Evolutionary conservation across 1,284 basidiomycete genomes (phyloP).

Genomic region (Ustanciosporium gigantosporum): DNA sequence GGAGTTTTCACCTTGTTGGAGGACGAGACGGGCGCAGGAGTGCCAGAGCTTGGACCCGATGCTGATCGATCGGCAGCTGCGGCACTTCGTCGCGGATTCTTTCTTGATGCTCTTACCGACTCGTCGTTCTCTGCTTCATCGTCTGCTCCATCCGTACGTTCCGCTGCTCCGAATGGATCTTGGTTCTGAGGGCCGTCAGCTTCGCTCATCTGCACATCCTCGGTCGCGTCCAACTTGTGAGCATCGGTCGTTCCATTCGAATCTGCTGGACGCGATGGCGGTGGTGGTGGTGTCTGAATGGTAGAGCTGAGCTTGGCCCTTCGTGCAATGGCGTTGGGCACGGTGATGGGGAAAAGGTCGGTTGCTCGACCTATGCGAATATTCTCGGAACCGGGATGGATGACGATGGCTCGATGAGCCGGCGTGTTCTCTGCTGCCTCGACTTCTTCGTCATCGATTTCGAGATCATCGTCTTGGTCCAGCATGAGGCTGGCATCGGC

Average conservation of each 20-base stretch:
- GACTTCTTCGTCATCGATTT: conserved; percentile 23
- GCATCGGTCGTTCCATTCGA: neutral
- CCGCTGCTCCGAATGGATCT: neutral
- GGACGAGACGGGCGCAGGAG: neutral
- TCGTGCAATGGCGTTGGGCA: conserved; percentile 78
- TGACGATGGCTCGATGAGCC: conserved; percentile 68
- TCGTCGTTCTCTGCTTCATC: conserved; percentile 7
- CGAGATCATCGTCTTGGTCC: conserved; percentile 22
- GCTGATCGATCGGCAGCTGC: neutral
- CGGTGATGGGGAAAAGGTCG: conserved; percentile 75
- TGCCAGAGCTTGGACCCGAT: too few species aligned
- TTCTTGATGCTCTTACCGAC: conserved; percentile 1
- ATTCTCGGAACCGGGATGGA: conserved; percentile 88
- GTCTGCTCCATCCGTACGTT: neutral
- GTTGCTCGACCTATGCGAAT: conserved; percentile 86
- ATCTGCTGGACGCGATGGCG: neutral
- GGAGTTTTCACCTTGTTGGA: conserved; percentile 3
- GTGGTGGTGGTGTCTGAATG: conserved; percentile 1
- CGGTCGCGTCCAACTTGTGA: neutral
- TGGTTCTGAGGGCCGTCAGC: neutral
- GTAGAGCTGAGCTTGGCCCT: conserved; percentile 6
- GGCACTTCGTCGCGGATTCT: conserved; percentile 13
- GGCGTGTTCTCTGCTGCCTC: conserved; percentile 31
- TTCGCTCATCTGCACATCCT: conserved; percentile 16
- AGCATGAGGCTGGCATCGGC: conserved; percentile 19